Evolutionary conservation across 2,329 filamentous ascomycete genomes (phyloP), one percentile per base, ranked within the genome.

Genomic region (Ophiocordyceps camponoti-rufipedis): DNA sequence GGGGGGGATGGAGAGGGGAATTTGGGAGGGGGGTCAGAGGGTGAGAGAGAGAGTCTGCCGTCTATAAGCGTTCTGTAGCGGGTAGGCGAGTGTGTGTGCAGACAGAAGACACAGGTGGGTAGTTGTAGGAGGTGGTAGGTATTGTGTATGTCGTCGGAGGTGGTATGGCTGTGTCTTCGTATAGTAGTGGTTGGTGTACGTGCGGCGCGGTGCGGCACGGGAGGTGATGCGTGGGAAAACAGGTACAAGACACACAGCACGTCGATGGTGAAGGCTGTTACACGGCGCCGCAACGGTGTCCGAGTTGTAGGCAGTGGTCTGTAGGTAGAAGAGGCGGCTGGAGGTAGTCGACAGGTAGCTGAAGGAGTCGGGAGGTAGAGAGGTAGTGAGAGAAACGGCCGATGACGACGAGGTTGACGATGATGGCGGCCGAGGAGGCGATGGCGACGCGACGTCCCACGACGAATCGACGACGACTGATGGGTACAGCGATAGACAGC

Each of bases 231-330:
- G 29, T 9, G 12, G 29, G 29, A 31, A 7, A 31, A 23, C 40
- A 41, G 18, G 40, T 41, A 41, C 39, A 41, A 39, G 35, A 38
- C 38, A 23, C 38, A 44, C 46, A 44, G 44, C 42, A 44, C 43
- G 44, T 40, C 43, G 44, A 40, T 28, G 29, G 39, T 38, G 33
- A 46, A 40, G 45, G 48, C 47, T 44, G 50, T 50, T 49, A 51
- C 50, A 51, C 50, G 39, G 46, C 38, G 48, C 44, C 46, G 45
- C 46, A 49, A 43, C 44, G 47, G 45, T 42, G 42, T 29, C 42
- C 45, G 45, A 47, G 45, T 23, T 23, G 23, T 23, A 23, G 23
- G 5, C 23, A 23, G 5, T 3, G 5, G 23, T 5, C 5, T 23
- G 3, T 5, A 23, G 3, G 23, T 23, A 18, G 35, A 39, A 39